A percentile compares a stretch with the other conserved stretches of the same genome.
Evolutionary conservation across 2,329 filamentous ascomycete species (phyloP).

Genomic region (Cercospora beticola): DNA sequence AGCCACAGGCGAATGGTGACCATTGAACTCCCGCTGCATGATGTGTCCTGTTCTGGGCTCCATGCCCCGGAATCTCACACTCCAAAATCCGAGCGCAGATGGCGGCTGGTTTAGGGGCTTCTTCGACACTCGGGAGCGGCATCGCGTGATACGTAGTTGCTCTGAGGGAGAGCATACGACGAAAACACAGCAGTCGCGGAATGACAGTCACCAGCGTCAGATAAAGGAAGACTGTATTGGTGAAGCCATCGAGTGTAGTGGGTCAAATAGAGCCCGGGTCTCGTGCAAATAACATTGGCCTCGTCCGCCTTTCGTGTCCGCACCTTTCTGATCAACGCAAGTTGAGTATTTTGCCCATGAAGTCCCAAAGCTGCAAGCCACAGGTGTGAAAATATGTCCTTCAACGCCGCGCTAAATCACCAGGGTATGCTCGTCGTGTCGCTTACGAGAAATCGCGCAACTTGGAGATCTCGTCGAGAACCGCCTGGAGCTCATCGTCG

Average conservation of each 20-base stretch:
- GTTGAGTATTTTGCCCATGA: neutral
- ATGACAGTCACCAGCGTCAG: neutral
- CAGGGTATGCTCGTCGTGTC: neutral
- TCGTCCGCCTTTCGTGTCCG: neutral
- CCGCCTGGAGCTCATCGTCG: constrained; percentile 81
- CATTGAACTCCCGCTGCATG: neutral
- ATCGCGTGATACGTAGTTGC: neutral
- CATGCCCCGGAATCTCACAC: neutral
- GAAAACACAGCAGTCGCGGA: neutral
- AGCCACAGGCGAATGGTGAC: constrained; percentile 16
- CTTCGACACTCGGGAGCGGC: neutral
- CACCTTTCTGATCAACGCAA: neutral
- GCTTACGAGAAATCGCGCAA: constrained; percentile 51
- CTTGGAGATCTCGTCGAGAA: constrained; percentile 89
- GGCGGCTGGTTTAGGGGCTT: neutral
- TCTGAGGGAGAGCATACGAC: neutral
- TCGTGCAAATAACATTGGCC: neutral
- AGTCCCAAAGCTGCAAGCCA: neutral
- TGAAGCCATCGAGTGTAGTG: neutral
- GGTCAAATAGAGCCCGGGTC: neutral
- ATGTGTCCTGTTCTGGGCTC: neutral
- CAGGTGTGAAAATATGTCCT: neutral
- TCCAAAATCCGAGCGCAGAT: neutral
- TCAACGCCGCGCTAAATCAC: constrained; percentile 3
- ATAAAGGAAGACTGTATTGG: neutral